Base-by-base conservation (phyloP, 2,329 filamentous ascomycete species). In the Ustulina deusta region DNA sequence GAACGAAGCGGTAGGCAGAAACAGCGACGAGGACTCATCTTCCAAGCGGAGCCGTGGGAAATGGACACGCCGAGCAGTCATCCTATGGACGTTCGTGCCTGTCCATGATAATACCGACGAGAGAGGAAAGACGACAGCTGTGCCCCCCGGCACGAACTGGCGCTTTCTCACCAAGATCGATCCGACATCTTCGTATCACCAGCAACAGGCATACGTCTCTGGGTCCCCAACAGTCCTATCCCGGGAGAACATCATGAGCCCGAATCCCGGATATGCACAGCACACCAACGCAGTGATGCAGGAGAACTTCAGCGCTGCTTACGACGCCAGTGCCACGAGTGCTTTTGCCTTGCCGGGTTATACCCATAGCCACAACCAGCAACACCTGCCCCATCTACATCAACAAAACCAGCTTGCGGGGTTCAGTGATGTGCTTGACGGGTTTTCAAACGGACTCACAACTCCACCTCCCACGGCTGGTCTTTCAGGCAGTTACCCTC, bases 71-170 rank as follows among this genome's bases (percentile, higher is more conserved):
- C 85, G 88, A 57, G 84, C 83, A 38, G 84, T 90, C 64, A 82
- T 91, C 62, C 82, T 90, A 42, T 91, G 89, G 89, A 87, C 87
- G 1, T 91, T 91, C 76, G 83, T 78, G 79, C 87, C 83, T 71
- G 80, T 87, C 32, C 81, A 83, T 72, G 78, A 85, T 71, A 80
- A 81, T 68, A 81, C 81, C 15, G 78, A 82, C 71, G 79, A 81
- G 51, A 81, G 81, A 72, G 78, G 79, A 44, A 79, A 81, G 70
- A 76, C 81, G 32, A 80, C 83, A 34, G 85, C 84, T 66, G 85
- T 86, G 64, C 82, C 83, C 3, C 82, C 85, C 1, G 85, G 85
- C 17, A 88, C 87, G 1, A 85, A 83, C 42, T 90, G 88, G 89
- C 82, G 86, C 27, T 90, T 89, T 81, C 78, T 91, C 64, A 88